These are phyloP conservation scores for Fragilaria crotonensis DNA, from an alignment of 108 stramenopile genomes.

Conservation along the genomic window DNA sequence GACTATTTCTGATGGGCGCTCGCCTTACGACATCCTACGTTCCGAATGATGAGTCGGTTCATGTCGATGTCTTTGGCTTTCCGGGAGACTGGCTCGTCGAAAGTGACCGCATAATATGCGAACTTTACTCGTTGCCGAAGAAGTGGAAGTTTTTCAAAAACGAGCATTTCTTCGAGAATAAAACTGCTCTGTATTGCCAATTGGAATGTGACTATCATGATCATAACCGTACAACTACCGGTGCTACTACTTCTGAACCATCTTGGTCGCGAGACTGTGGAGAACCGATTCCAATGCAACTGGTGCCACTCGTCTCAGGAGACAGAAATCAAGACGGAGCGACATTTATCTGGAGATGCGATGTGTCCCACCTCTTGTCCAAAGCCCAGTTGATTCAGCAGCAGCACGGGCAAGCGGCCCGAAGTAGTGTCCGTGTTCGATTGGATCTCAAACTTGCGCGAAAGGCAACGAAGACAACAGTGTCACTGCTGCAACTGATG, in stretches of 20 bases:
- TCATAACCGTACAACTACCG: neutral
- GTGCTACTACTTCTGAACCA: too few relatives aligned
- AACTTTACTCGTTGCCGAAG: neutral
- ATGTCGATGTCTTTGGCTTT: constrained; percentile 15
- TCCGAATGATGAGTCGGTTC: neutral
- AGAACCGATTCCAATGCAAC: constrained; percentile 1
- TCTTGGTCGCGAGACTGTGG: too few relatives aligned
- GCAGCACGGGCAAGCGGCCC: too few relatives aligned
- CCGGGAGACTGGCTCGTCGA: constrained; percentile 8
- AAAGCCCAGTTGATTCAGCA: neutral
- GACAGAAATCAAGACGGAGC: constrained; percentile 2
- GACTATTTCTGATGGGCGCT: constrained; percentile 10
- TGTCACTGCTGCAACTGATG: too few relatives aligned
- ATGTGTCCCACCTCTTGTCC: neutral
- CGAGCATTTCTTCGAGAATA: neutral
- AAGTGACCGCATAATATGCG: neutral
- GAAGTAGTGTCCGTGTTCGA: neutral
- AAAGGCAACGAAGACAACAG: too few relatives aligned
- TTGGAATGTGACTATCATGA: constrained; percentile 3
- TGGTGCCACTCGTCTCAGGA: constrained; percentile 3
- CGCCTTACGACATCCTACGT: constrained; percentile 16
- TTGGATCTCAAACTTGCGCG: neutral
- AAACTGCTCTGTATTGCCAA: constrained; percentile 3
- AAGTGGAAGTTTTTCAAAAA: constrained; percentile 3
- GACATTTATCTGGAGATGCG: constrained; percentile 6